These are phyloP conservation scores for Chamaecyparis obtusa DNA, from an alignment of 75 land plant species.

Conservation along the genomic window DNA sequence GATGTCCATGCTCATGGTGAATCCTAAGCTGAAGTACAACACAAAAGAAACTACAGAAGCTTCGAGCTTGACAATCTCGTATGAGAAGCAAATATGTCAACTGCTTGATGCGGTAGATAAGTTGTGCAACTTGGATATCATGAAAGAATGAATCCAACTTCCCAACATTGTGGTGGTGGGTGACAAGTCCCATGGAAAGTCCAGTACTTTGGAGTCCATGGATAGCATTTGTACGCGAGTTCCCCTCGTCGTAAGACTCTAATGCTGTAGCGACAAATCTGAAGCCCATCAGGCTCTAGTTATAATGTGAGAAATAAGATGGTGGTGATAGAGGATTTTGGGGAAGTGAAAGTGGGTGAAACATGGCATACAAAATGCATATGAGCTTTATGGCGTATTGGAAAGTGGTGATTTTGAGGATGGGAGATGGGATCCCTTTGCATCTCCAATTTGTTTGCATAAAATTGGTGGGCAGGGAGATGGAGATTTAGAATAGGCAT, in stretches of 20 bases:
- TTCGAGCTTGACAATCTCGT: not conserved
- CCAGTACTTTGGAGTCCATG: constrained; percentile 60
- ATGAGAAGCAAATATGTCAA: constrained; percentile 40
- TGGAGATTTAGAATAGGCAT: not conserved
- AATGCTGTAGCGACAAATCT: constrained; percentile 17
- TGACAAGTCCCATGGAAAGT: constrained; percentile 67
- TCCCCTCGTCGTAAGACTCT: constrained; percentile 53
- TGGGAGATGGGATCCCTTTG: constrained; percentile 30
- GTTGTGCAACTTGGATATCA: constrained; percentile 36
- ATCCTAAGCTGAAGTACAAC: not conserved
- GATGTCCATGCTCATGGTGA: not conserved
- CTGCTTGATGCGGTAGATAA: constrained; percentile 56
- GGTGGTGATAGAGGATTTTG: not conserved
- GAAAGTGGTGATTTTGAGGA: constrained; percentile 26
- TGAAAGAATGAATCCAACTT: constrained; percentile 52
- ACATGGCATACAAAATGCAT: constrained; percentile 22
- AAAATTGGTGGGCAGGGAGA: not conserved
- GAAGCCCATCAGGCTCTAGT: constrained; percentile 1
- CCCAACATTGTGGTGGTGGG: constrained; percentile 76
- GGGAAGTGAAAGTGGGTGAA: not conserved
- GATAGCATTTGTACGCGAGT: constrained; percentile 70
- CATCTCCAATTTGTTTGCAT: constrained; percentile 15
- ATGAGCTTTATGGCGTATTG: constrained; percentile 24
- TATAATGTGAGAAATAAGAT: not conserved
- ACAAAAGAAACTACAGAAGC: not conserved